Conservation (phyloP, 2,329 filamentous ascomycete genomes). For the Neonectria magnoliae region DNA sequence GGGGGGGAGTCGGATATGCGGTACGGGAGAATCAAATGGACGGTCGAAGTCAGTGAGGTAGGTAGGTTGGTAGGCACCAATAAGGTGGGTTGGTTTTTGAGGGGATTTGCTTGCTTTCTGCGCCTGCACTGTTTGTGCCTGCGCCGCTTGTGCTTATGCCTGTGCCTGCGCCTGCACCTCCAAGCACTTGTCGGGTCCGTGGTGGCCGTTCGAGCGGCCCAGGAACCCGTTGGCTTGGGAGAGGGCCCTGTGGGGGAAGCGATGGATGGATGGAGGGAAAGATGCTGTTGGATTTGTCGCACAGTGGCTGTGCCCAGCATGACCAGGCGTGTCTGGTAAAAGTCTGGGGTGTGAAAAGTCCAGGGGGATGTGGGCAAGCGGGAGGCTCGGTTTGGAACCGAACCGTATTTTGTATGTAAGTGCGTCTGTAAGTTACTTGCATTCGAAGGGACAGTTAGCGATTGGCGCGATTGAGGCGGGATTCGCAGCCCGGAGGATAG, state of each 20-base stretch:
- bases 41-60: conserved; percentile 1
- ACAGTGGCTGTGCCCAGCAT: conserved; percentile 27
- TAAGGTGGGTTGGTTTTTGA: neutral
- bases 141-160: conserved; percentile 14
- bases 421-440: conserved; percentile 14
- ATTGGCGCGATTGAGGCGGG: conserved; percentile 23
- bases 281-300: conserved; percentile 27
- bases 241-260: conserved; percentile 28
- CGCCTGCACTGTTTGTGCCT: conserved; percentile 13
- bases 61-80: neutral
- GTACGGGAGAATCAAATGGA: neutral
- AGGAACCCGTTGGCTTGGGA: conserved; percentile 32
- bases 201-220: conserved; percentile 31
- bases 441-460: conserved; percentile 3
- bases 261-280: conserved; percentile 10
- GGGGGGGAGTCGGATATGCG: conserved; percentile 28
- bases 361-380: conserved; percentile 11
- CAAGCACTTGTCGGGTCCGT: neutral
- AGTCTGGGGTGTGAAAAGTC: neutral
- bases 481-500: neutral
- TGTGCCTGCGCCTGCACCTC: conserved; percentile 26
- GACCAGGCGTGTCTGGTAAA: neutral
- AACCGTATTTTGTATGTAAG: conserved; percentile 3
- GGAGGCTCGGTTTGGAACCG: conserved; percentile 25
- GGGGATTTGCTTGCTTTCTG: neutral